Evolutionary conservation across 1,284 basidiomycete genomes (phyloP).

Genomic region (Farysia itapuensis): DNA sequence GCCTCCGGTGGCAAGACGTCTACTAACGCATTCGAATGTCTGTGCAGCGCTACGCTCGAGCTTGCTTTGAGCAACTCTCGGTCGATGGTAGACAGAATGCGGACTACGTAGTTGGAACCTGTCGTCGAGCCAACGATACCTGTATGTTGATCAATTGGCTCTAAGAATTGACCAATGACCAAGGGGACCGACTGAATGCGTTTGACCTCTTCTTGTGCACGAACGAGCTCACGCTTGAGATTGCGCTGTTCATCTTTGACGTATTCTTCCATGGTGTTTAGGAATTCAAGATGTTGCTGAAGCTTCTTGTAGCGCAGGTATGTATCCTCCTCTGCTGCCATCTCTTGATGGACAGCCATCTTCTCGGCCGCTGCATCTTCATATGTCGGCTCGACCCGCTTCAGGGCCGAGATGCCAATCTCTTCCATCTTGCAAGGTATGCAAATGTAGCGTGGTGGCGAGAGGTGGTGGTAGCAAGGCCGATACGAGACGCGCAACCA

Average conservation of each 20-base stretch:
- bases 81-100: conserved; percentile 95
- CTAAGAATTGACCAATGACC: conserved; percentile 99
- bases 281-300: conserved; percentile 59
- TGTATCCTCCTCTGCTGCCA: conserved; percentile 51
- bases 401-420: conserved; percentile 47
- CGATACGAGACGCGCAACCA: too few species aligned
- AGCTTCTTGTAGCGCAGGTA: conserved; percentile 58
- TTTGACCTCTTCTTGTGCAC: conserved; percentile 99
- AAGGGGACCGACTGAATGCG: conserved; percentile 98
- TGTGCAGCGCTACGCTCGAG: conserved; percentile 92
- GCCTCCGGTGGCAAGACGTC: conserved; percentile 98
- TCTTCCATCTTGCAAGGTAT: conserved; percentile 58
- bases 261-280: conserved; percentile 67
- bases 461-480: too few species aligned
- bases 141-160: conserved; percentile 96
- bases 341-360: conserved; percentile 45
- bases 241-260: conserved; percentile 99
- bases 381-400: conserved; percentile 44
- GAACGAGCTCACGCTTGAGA: conserved; percentile 93
- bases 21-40: conserved; percentile 97
- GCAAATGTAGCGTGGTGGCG: too few species aligned
- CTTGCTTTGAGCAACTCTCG: conserved; percentile 95
- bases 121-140: conserved; percentile 98
- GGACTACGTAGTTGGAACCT: conserved; percentile 96
- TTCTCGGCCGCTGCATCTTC: conserved; percentile 50